Evolutionary conservation across 164 flowering plant species (phyloP).

Genomic region (Vitis riparia): DNA sequence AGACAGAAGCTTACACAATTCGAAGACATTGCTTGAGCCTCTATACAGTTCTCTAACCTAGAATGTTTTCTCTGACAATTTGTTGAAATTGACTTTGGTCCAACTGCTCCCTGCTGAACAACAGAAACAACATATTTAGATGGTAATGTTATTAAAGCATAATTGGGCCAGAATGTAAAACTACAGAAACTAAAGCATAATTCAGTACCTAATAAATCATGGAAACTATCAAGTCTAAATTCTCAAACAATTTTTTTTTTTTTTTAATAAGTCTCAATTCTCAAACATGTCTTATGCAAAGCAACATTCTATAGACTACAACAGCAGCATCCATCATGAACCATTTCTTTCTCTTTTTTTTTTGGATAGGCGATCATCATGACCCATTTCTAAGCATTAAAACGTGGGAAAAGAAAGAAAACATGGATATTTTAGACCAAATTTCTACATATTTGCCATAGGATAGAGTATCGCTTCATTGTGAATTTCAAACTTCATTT

Average conservation of each 20-base stretch:
- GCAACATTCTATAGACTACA: neutral
- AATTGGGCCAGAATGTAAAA: neutral
- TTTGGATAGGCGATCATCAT: neutral
- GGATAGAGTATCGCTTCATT: neutral
- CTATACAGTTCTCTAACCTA: slow-evolving; percentile 15
- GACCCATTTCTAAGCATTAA: neutral
- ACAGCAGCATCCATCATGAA: neutral
- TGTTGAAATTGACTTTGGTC: neutral
- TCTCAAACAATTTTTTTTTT: no score
- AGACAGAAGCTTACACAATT: slow-evolving; percentile 18
- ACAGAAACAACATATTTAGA: neutral
- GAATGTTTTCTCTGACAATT: slow-evolving; percentile 18
- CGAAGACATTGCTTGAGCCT: slow-evolving; percentile 11
- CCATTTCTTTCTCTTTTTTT: neutral
- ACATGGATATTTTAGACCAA: neutral
- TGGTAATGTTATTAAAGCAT: neutral
- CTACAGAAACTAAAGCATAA: no score
- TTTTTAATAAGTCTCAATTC: no score
- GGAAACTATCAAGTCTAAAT: no score
- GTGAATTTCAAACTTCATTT: neutral
- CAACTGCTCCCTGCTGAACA: slow-evolving; percentile 20
- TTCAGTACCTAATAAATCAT: neutral
- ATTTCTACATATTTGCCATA: neutral
- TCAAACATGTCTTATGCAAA: no score
- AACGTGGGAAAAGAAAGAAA: neutral